phyloP scores from a whole-genome alignment of 129 eudicot genomes.

The Lactuca saligna region DNA sequence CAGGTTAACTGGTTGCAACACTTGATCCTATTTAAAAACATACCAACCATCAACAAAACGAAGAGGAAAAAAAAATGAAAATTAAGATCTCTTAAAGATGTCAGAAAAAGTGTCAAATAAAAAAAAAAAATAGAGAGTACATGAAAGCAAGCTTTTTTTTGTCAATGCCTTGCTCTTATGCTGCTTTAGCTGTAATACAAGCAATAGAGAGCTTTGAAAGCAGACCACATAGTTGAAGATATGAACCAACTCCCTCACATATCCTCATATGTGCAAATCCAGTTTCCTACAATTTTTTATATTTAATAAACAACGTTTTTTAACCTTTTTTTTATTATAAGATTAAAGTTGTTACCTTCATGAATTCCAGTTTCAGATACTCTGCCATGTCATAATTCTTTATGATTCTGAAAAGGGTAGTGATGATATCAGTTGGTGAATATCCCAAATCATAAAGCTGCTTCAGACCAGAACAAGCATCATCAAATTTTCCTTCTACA shows the following conservation, averaged over 20 bases:
- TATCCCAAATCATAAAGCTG: constrained; percentile 92
- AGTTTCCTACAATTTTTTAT: constrained; percentile 61
- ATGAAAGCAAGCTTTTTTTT: background rate
- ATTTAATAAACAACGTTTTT: background rate
- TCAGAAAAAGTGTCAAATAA: background rate
- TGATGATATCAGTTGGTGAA: constrained; percentile 98
- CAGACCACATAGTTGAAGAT: constrained; percentile 91
- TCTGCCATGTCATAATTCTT: constrained; percentile 98
- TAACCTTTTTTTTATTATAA: constrained; percentile 53
- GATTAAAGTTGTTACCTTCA: constrained; percentile 65
- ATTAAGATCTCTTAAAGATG: background rate
- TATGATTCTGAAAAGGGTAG: constrained; percentile 88
- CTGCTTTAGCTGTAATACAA: constrained; percentile 80
- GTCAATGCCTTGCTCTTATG: constrained; percentile 23
- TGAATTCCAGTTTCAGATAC: constrained; percentile 84
- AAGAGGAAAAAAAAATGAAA: too few species aligned
- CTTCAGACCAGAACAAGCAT: constrained; percentile 89
- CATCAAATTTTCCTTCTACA: constrained; percentile 89
- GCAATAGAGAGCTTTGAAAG: constrained; percentile 80
- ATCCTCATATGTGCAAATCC: constrained; percentile 99
- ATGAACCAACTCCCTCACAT: constrained; percentile 97
- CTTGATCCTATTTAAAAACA: too few species aligned
- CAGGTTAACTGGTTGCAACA: too few species aligned
- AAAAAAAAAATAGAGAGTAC: background rate
- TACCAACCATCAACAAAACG: background rate